Base-by-base conservation (phyloP, 208 protist species). In the Blastocrithidia nonstop region DNA sequence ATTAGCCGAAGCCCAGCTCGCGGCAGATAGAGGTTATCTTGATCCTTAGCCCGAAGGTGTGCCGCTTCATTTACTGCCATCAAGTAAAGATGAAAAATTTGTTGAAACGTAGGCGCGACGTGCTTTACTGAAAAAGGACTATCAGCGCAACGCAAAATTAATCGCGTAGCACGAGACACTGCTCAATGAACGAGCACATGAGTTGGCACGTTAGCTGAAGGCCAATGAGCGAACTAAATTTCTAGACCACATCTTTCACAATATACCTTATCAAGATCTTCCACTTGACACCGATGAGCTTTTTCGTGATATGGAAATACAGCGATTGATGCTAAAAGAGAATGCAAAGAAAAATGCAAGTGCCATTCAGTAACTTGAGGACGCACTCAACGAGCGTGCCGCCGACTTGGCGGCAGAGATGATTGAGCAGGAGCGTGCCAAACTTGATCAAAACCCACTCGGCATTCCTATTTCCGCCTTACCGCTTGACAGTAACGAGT, bases 361-460 rank as follows among this genome's bases (percentile, higher is more conserved):
- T 5, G 70, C 53, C 19, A 72, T 84, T 31, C 45, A 64, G 46
- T 67, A 74, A 22, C 59, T 86, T 1, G 79, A 82, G 57, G 68
- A 67, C 13, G 67, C 66, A 8, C 55, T 88, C 31, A 84, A 88
- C 52, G 64, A 70, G 29, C 78, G 71, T 27, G 78, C 66, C 11
- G 53, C 46, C 3, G 69, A 76, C 45, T 50, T 88, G 27, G 78
- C 73, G 19, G 65, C 59, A 53, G 53, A 75, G 54, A 66, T 64
- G 50, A 45, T 70, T 26, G 54, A 61, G 24, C 50, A 67, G 28
- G 66, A 82, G 24, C 79, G 73, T 37, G 54, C 57, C 32, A 85
- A 80, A 43, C 59, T 88, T 24, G 70, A 81, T 38, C 59, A 64
- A 3, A 37, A 44, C 26, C 65, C 70, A 13, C 62, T 80, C 9